Percentiles rank a stretch among this genome's conserved stretches.
phyloP scores from a whole-genome alignment of 202 grass and related monocot species.

The Carex sylvatica region DNA sequence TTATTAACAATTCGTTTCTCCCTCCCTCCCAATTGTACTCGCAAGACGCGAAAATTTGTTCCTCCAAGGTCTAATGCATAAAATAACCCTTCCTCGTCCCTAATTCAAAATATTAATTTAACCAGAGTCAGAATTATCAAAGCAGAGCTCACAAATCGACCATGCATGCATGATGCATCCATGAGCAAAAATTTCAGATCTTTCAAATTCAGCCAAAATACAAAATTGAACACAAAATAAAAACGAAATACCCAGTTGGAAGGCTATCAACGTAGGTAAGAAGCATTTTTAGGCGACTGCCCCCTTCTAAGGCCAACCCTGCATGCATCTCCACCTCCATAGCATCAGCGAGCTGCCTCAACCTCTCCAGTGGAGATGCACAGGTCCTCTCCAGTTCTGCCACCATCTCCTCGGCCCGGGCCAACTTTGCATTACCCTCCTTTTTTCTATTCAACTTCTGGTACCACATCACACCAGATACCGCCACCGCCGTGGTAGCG shows the following conservation, averaged over 20 bases:
- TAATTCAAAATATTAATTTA: not conserved
- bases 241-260: conserved; percentile 54
- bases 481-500: conserved; percentile 43
- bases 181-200: not conserved
- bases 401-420: conserved; percentile 66
- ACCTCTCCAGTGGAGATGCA: conserved; percentile 36
- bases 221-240: not conserved
- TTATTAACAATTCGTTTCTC: conserved; percentile 38
- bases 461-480: conserved; percentile 40
- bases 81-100: conserved; percentile 68
- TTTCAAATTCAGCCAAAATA: not conserved
- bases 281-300: conserved; percentile 80
- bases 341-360: conserved; percentile 45
- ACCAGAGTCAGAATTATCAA: not conserved
- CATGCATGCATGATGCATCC: not conserved
- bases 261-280: conserved; percentile 68
- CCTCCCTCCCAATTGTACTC: conserved; percentile 57
- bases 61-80: conserved; percentile 88
- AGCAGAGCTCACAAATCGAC: not conserved
- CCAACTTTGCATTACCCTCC: conserved; percentile 41
- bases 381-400: conserved; percentile 47
- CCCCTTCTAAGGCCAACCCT: conserved; percentile 52
- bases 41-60: conserved; percentile 72
- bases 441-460: conserved; percentile 39
- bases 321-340: conserved; percentile 77